Evolutionary conservation across 495 filamentous ascomycete genomes (phyloP), one percentile per base, ranked within the genome.

Genomic region (Hypoxylon rickii): DNA sequence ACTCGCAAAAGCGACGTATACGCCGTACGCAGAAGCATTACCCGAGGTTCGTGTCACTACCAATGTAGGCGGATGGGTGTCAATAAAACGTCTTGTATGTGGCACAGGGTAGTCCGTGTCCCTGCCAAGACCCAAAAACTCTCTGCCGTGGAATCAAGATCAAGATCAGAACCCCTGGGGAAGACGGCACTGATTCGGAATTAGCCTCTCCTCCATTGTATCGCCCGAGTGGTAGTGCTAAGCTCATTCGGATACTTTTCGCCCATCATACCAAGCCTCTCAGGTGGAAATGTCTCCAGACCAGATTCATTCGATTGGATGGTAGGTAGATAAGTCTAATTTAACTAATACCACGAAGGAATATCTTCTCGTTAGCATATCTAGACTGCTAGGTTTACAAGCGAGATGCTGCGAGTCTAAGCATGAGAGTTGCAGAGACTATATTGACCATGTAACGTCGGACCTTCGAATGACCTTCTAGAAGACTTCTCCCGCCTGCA

Each of bases 401-500:
- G 13, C 26, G 1, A 48, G 29, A 17, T 52, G 44, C 19, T 63
- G 29, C 53, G 21, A 43, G 34, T 37, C 26, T 20, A 21, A 29
- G 53, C 4, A n/a, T n/a, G 43, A 57, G 58, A 52, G 52, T 58
- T 63, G 21, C 53, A 58, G 26, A 57, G 19, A 55, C 7, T 5
- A 47, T 34, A 24, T 44, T 51, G 37, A 29, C 17, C 26, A 29
- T 39, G 42, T 44, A 53, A 31, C 26, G 17, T 54, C 8, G 17
- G 33, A 40, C 53, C 53, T 57, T 63, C 59, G n/a, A 63, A 12
- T 17, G 58, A 44, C 48, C 59, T 63, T 63, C 59, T 0, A 54
- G 59, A 63, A 58, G 44, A 21, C 39, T 57, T 63, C 53, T 63
- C 43, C 46, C 33, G 39, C 59, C 19, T 57, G 38, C 44, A 58